Percentiles rank a stretch among this genome's conserved stretches.
phyloP scores from a whole-genome alignment of 2,329 filamentous ascomycete species.

The Metarhizium anisopliae region DNA sequence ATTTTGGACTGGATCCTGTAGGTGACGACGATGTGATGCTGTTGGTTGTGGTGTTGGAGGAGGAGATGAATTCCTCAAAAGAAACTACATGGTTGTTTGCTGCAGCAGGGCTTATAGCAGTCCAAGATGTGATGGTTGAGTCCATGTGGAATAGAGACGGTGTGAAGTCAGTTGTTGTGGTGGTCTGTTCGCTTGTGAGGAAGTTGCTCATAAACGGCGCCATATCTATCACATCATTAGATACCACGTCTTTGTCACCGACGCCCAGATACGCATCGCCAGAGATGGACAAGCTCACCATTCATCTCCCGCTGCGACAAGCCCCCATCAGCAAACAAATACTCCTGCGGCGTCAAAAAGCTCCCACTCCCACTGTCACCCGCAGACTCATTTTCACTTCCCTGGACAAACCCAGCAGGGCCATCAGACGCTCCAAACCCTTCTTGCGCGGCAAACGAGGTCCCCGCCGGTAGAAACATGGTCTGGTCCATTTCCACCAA shows the following conservation, averaged over 20 bases:
- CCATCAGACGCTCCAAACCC: constrained; percentile 2
- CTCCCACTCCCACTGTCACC: constrained; percentile 13
- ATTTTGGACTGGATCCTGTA: constrained; percentile 18
- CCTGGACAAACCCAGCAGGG: constrained; percentile 9
- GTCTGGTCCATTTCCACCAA: constrained; percentile 29
- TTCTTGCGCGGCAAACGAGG: constrained; percentile 18
- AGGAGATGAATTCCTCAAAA: constrained; percentile 30
- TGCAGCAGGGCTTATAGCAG: constrained; percentile 23
- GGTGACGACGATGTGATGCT: constrained; percentile 8
- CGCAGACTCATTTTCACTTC: constrained; percentile 15
- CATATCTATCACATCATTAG: constrained; percentile 15
- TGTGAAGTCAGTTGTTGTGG: constrained; percentile 20
- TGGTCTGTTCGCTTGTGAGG: neutral
- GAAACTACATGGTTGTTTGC: constrained; percentile 25
- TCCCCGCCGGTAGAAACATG: constrained; percentile 23
- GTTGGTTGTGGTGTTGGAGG: constrained; percentile 11
- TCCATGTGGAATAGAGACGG: constrained; percentile 28
- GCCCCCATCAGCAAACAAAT: constrained; percentile 24
- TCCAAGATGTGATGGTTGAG: constrained; percentile 31
- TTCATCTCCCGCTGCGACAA: constrained; percentile 19
- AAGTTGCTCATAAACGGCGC: constrained; percentile 23
- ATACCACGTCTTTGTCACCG: neutral
- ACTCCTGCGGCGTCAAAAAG: constrained; percentile 29
- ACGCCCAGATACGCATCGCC: too few relatives aligned
- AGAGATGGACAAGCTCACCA: constrained; percentile 15